Evolutionary conservation across 805 yeast species (phyloP), one percentile per base, ranked within the genome.

Genomic region (Suhomyces sp.): DNA sequence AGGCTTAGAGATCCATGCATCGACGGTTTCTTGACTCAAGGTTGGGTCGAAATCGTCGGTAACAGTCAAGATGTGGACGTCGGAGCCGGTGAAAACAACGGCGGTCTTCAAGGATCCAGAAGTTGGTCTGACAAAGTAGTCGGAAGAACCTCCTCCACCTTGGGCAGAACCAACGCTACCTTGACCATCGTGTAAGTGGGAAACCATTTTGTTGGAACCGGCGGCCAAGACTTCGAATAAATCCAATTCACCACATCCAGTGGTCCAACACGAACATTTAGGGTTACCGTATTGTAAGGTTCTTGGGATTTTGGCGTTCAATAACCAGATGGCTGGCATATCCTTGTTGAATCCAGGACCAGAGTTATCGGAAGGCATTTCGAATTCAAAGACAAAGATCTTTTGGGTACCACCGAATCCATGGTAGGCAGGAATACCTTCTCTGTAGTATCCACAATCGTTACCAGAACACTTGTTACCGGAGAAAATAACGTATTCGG

Each of bases 161-260:
- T 42, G 40, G 36, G 71, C 45, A 31, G 56, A 48, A 40, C 79
- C 77, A 46, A 70, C 58, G 47, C 66, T 63, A 56, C 90, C 91
- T 70, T 85, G 95, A 50, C 84, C 86, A 57, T 76, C 79, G 70
- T 91, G 98, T 53, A 91, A 67, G 58, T 88, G 93, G 38, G 86
- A 70, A 52, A 84, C 81, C 62, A 90, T 70, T 60, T 81, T 79
- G 58, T 72, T 68, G 44, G 86, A 79, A 48, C 96, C 96, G 22
- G 83, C 48, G 43, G 79, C 68, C 50, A 93, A 76, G 50, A 91
- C 74, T 76, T 93, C 98, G 55, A 91, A 93, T 54, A 88, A 72
- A 68, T 93, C 98, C 54, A 93, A 73, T 74, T 93, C 98, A 71
- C 98, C 98, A 70, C 98, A 93, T 43, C 98, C 98, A 36, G 95